phyloP scores from a whole-genome alignment of 1,284 basidiomycete species.

The Rhodotorula sp. region DNA sequence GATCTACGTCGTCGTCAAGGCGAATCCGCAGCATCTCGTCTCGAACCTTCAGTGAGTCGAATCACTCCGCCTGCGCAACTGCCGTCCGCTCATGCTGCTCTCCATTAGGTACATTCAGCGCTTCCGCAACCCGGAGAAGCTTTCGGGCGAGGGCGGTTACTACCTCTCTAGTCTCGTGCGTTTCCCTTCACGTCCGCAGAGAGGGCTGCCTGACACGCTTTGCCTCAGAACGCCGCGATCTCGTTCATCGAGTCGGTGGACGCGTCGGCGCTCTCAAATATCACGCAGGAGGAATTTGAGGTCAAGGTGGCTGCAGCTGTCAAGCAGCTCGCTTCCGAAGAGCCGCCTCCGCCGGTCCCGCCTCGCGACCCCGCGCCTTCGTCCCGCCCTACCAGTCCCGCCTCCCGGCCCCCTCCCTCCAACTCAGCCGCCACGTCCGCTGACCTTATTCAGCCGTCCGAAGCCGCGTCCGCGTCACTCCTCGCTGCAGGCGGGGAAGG shows the following conservation, averaged over 20 bases:
- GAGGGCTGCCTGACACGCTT: no score
- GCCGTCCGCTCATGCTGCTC: neutral
- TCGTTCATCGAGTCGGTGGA: constrained; percentile 98
- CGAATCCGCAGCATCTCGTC: constrained; percentile 87
- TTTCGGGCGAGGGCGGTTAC: constrained; percentile 94
- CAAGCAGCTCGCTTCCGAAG: constrained; percentile 57
- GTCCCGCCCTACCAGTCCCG: neutral
- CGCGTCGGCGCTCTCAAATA: constrained; percentile 85
- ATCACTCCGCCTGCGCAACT: neutral
- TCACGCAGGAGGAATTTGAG: constrained; percentile 91
- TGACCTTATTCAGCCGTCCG: constrained; percentile 59
- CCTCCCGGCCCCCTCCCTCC: constrained; percentile 41
- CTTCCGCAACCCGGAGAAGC: constrained; percentile 83
- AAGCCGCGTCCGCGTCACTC: constrained; percentile 64
- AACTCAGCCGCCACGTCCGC: constrained; percentile 43
- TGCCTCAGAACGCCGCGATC: constrained; percentile 77
- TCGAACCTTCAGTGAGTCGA: constrained; percentile 85
- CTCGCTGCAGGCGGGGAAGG: constrained; percentile 54
- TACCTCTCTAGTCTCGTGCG: constrained; percentile 89
- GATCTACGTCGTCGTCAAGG: constrained; percentile 89
- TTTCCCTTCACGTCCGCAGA: no score
- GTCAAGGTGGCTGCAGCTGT: constrained; percentile 84
- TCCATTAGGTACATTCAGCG: constrained; percentile 82
- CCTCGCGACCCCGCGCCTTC: constrained; percentile 2
- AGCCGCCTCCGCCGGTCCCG: constrained; percentile 22